Base-by-base conservation (phyloP, 164 flowering plant genomes). In the Annona cherimola region DNA sequence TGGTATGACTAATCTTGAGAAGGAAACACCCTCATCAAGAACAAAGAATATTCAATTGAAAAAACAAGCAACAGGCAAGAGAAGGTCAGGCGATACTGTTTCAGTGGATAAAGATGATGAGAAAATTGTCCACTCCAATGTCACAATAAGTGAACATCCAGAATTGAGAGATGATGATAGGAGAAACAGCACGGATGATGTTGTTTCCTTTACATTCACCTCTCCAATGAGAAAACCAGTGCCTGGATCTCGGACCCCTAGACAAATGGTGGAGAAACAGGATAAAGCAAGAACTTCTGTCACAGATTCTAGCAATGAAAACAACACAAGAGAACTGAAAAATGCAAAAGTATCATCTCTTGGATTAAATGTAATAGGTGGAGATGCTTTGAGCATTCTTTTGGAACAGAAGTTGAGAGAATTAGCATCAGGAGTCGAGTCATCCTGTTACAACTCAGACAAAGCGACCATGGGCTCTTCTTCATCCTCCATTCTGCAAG, bases 141-240 rank as follows among this genome's bases (percentile, higher is more conserved):
- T 72, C 4, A 62, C 74, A 3, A 72, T 72, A 12, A 66, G 65
- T 54, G 74, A 72, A 42, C 64, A 54, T 61, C 3, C 40, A 8
- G 65, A 66, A n/a, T 41, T 26, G 59, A 35, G n/a, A 18, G 74
- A 72, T 46, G 69, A 63, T 55, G 12, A 41, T 81, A 79, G 79
- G 78, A 85, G 77, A 72, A 89, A 82, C 55, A 86, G 90, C 67
- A 84, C 76, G 74, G 98, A 93, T 26, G 35, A 26, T 81, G 92
- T 93, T 77, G 87, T 95, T 78, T 95, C 99, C 18, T 95, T 95
- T 77, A 91, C 99, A 41, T 93, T 95, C 75, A 91, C 89, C 50
- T 84, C 97, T 42, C 98, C 99, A 54, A 71, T 93, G 79, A 76
- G 80, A 39, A 71, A 71, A 63, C 63, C 90, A 42, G 41, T 69